Evolutionary conservation across 257 asterid species (phyloP), one percentile per base, ranked within the genome.

Genomic region (Petunia secreta): DNA sequence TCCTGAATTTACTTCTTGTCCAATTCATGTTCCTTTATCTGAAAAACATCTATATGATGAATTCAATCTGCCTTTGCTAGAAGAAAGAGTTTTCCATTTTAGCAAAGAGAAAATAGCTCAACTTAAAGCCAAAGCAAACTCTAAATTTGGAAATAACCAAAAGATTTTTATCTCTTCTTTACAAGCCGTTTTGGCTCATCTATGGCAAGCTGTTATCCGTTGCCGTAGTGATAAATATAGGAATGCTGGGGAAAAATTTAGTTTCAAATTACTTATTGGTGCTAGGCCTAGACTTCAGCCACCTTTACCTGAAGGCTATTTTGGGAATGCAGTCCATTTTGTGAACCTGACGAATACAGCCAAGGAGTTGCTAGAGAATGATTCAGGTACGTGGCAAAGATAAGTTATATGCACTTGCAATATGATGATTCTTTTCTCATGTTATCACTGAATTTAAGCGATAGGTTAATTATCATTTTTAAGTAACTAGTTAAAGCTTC

Each of bases 131-230:
- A 46, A 46, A 69, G 76, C 58, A 9, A 69, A 69, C 48, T 69
- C 58, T 44, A 58, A 44, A 4, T 69, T 59, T 3, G 90, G 87
- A 73, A 83, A 37, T 0, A 55, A 79, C 3, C 79, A 69, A 39
- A 41, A 63, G 2, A 66, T 46, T 36, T 82, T 37, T 36, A 88
- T 87, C 77, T 89, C 91, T 1, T 78, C 91, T 1, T 74, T 91
- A 5, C 95, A 91, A 57, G 87, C 93, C 0, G 41, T 88, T 48
- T 58, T 83, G 0, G 91, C 92, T 36, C 88, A 81, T 66, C 37
- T 87, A 8, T 87, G 89, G 92, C 84, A 82, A 41, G 63, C 91
- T 46, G 73, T 82, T 4, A 52, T 43, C 43, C 81, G 77, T 5
- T 52, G 69, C 5, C 60, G 54, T 62, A 36, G 39, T 4, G 37